Conservation (phyloP, 1,284 basidiomycete genomes). For the Cystobasidium slooffiae region DNA sequence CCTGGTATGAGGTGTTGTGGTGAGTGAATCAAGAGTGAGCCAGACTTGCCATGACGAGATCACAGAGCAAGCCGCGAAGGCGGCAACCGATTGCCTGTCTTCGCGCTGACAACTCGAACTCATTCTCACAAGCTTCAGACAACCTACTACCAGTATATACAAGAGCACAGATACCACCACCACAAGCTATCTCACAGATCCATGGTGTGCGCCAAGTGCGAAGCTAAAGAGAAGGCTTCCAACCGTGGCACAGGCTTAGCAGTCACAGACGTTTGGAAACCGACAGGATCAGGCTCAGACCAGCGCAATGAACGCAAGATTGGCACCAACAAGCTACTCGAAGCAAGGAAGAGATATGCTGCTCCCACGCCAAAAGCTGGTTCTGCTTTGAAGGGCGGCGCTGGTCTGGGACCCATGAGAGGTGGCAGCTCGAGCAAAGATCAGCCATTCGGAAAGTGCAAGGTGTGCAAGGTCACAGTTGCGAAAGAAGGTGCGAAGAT, state of each 20-base stretch:
- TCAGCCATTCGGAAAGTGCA: constrained; percentile 79
- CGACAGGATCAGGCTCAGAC: constrained; percentile 43
- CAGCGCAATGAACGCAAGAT: constrained; percentile 64
- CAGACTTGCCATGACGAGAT: too few species aligned
- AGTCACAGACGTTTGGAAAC: constrained; percentile 44
- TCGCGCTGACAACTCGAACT: too few species aligned
- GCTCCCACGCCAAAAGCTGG: constrained; percentile 45
- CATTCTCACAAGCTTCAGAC: too few species aligned
- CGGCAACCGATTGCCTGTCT: too few species aligned
- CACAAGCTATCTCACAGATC: too few species aligned
- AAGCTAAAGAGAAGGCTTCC: constrained; percentile 26
- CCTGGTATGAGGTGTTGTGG: too few species aligned
- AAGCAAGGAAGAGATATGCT: constrained; percentile 71
- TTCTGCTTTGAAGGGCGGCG: constrained; percentile 16
- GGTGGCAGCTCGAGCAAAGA: constrained; percentile 19
- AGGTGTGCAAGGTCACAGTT: constrained; percentile 75
- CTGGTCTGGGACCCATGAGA: constrained; percentile 17
- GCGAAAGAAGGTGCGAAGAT: constrained; percentile 82
- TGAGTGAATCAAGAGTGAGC: too few species aligned
- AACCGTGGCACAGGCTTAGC: constrained; percentile 24
- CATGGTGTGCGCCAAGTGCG: constrained; percentile 53
- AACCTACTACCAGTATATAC: too few species aligned
- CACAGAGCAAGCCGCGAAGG: too few species aligned
- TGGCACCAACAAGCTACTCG: constrained; percentile 77
- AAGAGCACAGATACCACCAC: too few species aligned